These are phyloP conservation scores for Imleria badia DNA, from an alignment of 768 basidiomycete genomes.

Conservation along the genomic window DNA sequence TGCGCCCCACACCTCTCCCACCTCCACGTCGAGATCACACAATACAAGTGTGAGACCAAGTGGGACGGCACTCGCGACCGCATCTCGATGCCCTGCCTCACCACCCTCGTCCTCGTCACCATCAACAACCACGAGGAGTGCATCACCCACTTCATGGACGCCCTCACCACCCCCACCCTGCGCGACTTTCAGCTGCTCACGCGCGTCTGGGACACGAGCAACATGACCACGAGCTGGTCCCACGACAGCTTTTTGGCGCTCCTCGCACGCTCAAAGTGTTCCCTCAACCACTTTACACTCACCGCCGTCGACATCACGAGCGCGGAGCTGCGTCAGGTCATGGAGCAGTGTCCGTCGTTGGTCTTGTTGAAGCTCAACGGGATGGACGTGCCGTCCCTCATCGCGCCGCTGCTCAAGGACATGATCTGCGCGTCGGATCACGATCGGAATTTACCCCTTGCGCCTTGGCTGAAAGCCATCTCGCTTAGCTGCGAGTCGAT, in stretches of 20 bases:
- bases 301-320: constrained; percentile 25
- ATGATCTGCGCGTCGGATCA: constrained; percentile 22
- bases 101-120: constrained; percentile 31
- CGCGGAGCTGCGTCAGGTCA: constrained; percentile 22
- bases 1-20: constrained; percentile 27
- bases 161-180: constrained; percentile 20
- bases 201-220: constrained; percentile 34
- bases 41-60: constrained; percentile 29
- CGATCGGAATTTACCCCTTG: constrained; percentile 20
- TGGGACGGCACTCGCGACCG: constrained; percentile 23
- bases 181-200: constrained; percentile 34
- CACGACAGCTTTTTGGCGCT: constrained; percentile 29
- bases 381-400: constrained; percentile 19
- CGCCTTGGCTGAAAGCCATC: constrained; percentile 30
- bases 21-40: constrained; percentile 33
- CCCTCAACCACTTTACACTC: constrained; percentile 32
- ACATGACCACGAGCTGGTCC: constrained; percentile 29
- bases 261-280: constrained; percentile 27
- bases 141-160: constrained; percentile 26
- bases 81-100: constrained; percentile 31
- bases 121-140: constrained; percentile 31
- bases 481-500: constrained; percentile 32
- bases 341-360: constrained; percentile 31
- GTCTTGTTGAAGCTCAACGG: constrained; percentile 31
- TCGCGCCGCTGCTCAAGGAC: constrained; percentile 24